A percentile compares a stretch with the other conserved stretches of the same genome.
Conservation (phyloP, 2,329 filamentous ascomycete species). For the Fusarium duplospermum region DNA sequence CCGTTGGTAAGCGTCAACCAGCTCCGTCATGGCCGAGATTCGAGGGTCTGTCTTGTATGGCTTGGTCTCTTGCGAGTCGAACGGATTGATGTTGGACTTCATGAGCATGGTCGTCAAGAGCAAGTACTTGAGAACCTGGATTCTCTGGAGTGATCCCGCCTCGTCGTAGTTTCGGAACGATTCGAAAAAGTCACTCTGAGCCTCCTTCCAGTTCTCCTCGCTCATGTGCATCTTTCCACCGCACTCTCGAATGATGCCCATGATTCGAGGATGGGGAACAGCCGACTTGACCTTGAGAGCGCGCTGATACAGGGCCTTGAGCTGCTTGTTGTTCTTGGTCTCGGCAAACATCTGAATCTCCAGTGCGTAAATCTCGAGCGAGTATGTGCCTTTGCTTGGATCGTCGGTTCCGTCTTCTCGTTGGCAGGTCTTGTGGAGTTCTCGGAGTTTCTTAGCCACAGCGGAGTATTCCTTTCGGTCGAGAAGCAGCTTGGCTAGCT, state of each 20-base stretch:
- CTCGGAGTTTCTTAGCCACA: conserved; percentile 84
- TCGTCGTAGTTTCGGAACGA: conserved; percentile 99
- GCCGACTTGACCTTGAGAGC: conserved; percentile 95
- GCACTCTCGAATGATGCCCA: conserved; percentile 98
- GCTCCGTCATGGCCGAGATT: conserved; percentile 95
- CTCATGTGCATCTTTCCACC: conserved; percentile 99
- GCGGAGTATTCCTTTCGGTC: conserved; percentile 89
- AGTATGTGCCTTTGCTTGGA: conserved; percentile 95
- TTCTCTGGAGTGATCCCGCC: conserved; percentile 93
- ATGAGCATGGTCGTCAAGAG: conserved; percentile 98
- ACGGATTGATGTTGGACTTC: conserved; percentile 98
- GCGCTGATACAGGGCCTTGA: conserved; percentile 92
- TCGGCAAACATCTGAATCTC: conserved; percentile 99
- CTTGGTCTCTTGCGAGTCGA: conserved; percentile 98
- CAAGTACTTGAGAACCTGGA: conserved; percentile 97
- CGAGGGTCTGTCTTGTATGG: conserved; percentile 96
- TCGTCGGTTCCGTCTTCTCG: conserved; percentile 88
- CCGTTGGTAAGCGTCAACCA: conserved; percentile 95
- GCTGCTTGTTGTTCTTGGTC: conserved; percentile 95
- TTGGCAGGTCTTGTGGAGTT: conserved; percentile 91
- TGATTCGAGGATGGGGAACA: conserved; percentile 97
- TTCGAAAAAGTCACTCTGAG: conserved; percentile 97
- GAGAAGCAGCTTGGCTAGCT: conserved; percentile 89
- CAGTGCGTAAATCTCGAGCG: conserved; percentile 93
- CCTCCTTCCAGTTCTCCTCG: conserved; percentile 98